These are phyloP conservation scores for Forsythia suspensa DNA, from an alignment of 257 asterid species.

Conservation along the genomic window DNA sequence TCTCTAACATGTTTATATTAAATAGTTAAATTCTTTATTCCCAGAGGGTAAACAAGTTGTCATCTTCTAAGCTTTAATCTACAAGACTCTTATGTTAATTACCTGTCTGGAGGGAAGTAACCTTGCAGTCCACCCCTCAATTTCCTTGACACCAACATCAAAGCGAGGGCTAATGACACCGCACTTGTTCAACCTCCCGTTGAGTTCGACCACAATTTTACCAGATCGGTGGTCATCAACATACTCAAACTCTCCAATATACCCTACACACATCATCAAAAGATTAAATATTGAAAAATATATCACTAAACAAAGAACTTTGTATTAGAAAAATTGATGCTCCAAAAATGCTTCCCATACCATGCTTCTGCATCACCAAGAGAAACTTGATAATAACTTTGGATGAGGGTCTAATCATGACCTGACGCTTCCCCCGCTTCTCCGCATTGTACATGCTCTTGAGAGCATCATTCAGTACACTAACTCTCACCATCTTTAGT, in stretches of 20 bases:
- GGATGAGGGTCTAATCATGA: slow-evolving; percentile 13
- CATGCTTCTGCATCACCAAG: slow-evolving; percentile 20
- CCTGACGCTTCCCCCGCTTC: slow-evolving; percentile 14
- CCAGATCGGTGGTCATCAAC: slow-evolving; percentile 12
- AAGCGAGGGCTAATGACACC: slow-evolving; percentile 19
- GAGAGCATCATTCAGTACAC: slow-evolving; percentile 13
- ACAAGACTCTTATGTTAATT: not conserved
- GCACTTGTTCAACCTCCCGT: slow-evolving; percentile 16
- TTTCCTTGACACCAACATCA: slow-evolving; percentile 16
- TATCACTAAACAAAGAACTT: not conserved
- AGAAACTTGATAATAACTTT: slow-evolving; percentile 15
- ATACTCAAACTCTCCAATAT: slow-evolving; percentile 16
- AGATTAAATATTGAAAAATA: not conserved
- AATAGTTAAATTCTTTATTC: not conserved
- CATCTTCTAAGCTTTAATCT: not conserved
- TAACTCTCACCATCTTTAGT: slow-evolving; percentile 16
- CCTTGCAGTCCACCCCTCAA: slow-evolving; percentile 18
- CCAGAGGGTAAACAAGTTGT: not conserved
- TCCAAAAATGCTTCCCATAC: not conserved
- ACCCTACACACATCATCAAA: not conserved
- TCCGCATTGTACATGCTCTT: slow-evolving; percentile 18
- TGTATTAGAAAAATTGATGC: too few relatives aligned
- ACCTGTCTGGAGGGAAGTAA: slow-evolving; percentile 20
- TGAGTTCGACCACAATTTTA: slow-evolving; percentile 15
- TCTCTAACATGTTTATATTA: not conserved